Evolutionary conservation across 2,329 filamentous ascomycete species (phyloP).

Genomic region (Cercospora sp.): DNA sequence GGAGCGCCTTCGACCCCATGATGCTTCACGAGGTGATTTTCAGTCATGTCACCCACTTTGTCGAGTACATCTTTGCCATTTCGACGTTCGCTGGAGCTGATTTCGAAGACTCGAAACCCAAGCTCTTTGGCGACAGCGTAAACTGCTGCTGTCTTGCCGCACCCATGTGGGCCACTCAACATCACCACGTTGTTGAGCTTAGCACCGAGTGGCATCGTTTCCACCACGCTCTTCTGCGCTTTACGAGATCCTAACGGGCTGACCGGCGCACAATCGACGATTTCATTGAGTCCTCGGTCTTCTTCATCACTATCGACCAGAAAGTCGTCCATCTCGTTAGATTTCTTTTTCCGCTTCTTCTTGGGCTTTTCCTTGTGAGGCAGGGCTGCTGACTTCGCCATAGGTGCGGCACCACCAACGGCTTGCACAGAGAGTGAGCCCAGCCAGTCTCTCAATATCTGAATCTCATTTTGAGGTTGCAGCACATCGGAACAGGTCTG

Average conservation of each 20-base stretch:
- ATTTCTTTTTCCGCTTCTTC: slow-evolving; percentile 63
- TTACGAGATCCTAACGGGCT: slow-evolving; percentile 9
- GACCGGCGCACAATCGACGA: slow-evolving; percentile 53
- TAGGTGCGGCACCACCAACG: slow-evolving; percentile 63
- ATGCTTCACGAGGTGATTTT: slow-evolving; percentile 81
- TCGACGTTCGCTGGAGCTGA: slow-evolving; percentile 78
- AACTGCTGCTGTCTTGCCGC: slow-evolving; percentile 89
- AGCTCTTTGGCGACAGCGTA: slow-evolving; percentile 91
- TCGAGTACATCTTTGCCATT: slow-evolving; percentile 90
- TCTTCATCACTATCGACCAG: slow-evolving; percentile 79
- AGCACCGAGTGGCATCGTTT: slow-evolving; percentile 35
- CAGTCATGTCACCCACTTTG: slow-evolving; percentile 92
- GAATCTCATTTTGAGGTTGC: slow-evolving; percentile 69
- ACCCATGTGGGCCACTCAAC: slow-evolving; percentile 83
- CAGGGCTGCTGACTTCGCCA: slow-evolving; percentile 16
- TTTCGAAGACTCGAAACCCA: slow-evolving; percentile 91
- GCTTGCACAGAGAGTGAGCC: slow-evolving; percentile 71
- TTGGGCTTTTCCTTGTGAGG: slow-evolving; percentile 40
- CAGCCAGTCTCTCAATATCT: slow-evolving; percentile 78
- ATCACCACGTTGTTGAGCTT: slow-evolving; percentile 75
- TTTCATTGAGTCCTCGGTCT: slow-evolving; percentile 64
- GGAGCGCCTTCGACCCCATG: slow-evolving; percentile 33
- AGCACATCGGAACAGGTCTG: slow-evolving; percentile 68
- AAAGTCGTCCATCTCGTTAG: slow-evolving; percentile 75
- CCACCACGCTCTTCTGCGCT: slow-evolving; percentile 42